phyloP scores from a whole-genome alignment of 352 stramenopile species.

The Globisporangium perplexum region DNA sequence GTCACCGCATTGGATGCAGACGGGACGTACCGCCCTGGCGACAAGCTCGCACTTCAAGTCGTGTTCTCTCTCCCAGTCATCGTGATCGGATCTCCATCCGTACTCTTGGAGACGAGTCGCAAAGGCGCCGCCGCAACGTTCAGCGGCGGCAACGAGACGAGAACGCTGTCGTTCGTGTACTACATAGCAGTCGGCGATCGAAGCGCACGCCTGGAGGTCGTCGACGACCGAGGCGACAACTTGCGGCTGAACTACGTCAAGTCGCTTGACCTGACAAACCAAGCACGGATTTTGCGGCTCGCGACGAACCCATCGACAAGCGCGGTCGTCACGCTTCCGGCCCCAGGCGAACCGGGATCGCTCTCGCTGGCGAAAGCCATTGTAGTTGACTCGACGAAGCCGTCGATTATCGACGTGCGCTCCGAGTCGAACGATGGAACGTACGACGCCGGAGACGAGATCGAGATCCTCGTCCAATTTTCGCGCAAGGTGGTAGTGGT shows the following conservation, averaged over 20 bases:
- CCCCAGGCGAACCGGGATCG: constrained; percentile 36
- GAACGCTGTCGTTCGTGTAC: constrained; percentile 48
- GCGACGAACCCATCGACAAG: constrained; percentile 38
- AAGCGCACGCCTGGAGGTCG: constrained; percentile 30
- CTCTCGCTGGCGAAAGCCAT: constrained; percentile 37
- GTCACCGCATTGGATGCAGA: constrained; percentile 30
- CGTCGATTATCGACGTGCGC: constrained; percentile 36
- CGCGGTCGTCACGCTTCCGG: constrained; percentile 34
- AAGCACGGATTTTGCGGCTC: constrained; percentile 39
- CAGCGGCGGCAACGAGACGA: constrained; percentile 29
- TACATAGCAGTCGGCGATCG: constrained; percentile 32
- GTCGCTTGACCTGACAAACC: constrained; percentile 25
- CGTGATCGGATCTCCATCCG: constrained; percentile 39
- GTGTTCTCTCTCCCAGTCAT: constrained; percentile 60
- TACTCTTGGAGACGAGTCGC: constrained; percentile 29
- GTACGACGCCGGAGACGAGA: constrained; percentile 52
- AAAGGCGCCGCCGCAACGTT: constrained; percentile 19
- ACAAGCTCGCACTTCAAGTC: constrained; percentile 44
- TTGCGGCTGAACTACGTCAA: constrained; percentile 39
- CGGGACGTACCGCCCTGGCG: constrained; percentile 52
- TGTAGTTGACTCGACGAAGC: constrained; percentile 37
- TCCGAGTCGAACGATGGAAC: constrained; percentile 40
- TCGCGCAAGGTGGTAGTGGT: constrained; percentile 42
- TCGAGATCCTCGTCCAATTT: constrained; percentile 51
- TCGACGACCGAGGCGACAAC: constrained; percentile 38